phyloP scores from a whole-genome alignment of 345 rosid species.

The Anastatica hierochuntica region DNA sequence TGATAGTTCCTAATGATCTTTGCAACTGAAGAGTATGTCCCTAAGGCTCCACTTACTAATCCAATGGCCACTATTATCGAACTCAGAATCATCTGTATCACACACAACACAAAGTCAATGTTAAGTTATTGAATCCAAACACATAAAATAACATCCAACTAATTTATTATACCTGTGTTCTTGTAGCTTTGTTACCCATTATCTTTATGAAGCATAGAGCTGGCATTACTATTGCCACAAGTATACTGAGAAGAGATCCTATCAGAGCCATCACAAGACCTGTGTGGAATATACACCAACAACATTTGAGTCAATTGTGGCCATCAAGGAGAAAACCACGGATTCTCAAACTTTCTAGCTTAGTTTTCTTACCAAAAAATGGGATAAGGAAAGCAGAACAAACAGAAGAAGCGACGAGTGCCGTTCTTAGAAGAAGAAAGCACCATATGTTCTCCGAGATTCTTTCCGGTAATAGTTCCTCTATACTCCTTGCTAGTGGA shows the following conservation, averaged over 20 bases:
- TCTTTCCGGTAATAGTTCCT: slow-evolving; percentile 65
- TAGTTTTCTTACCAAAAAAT: slow-evolving; percentile 56
- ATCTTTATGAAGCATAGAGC: slow-evolving; percentile 70
- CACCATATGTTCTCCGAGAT: slow-evolving; percentile 46
- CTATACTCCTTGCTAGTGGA: slow-evolving; percentile 83
- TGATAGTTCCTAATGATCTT: slow-evolving; percentile 32
- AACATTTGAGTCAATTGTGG: background rate
- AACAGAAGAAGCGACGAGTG: slow-evolving; percentile 71
- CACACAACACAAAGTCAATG: background rate
- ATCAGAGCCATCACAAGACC: slow-evolving; percentile 88
- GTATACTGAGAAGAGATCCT: slow-evolving; percentile 74
- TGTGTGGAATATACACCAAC: slow-evolving; percentile 17
- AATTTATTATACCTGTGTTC: slow-evolving; percentile 40
- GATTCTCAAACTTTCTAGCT: background rate
- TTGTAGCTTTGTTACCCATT: slow-evolving; percentile 58
- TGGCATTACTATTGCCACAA: slow-evolving; percentile 76
- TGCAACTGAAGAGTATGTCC: slow-evolving; percentile 52
- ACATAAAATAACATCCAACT: background rate
- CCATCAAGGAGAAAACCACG: background rate
- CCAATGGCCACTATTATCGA: slow-evolving; percentile 34
- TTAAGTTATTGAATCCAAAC: background rate
- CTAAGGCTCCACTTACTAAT: slow-evolving; percentile 41
- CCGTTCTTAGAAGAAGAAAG: slow-evolving; percentile 56
- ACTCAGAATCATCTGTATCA: slow-evolving; percentile 43
- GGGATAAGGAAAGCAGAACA: slow-evolving; percentile 74